These are phyloP conservation scores for Mycena amicta DNA, from an alignment of 768 basidiomycete species.

Conservation along the genomic window DNA sequence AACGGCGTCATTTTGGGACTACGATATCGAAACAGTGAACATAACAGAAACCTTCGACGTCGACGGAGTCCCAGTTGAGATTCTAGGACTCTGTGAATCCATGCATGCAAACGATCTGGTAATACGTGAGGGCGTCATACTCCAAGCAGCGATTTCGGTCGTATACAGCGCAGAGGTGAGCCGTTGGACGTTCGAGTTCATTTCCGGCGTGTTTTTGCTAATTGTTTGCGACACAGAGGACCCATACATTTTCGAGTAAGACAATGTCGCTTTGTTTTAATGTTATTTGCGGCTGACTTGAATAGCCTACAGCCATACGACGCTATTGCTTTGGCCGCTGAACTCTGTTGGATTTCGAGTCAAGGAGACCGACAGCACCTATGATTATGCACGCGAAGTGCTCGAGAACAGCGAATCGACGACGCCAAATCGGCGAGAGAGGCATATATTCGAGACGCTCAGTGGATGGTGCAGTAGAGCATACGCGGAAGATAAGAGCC, in stretches of 20 bases:
- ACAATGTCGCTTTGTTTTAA: neutral
- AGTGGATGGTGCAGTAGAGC: neutral
- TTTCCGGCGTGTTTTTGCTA: neutral
- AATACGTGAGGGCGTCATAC: neutral
- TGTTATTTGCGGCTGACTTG: neutral
- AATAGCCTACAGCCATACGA: conserved; percentile 3
- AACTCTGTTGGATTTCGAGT: neutral
- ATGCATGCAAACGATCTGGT: neutral
- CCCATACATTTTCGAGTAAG: neutral
- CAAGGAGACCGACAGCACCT: neutral
- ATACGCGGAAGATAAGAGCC: neutral
- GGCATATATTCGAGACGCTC: neutral
- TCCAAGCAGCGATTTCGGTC: neutral
- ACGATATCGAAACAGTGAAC: neutral
- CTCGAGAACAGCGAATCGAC: neutral
- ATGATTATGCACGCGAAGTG: neutral
- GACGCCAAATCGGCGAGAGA: conserved; percentile 3
- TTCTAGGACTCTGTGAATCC: neutral
- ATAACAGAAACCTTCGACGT: neutral
- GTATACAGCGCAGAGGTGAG: neutral
- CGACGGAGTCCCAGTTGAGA: neutral
- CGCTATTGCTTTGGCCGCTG: conserved; percentile 6
- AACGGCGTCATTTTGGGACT: neutral
- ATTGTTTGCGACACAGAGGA: neutral
- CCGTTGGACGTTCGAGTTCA: neutral